Base-by-base conservation (phyloP, 139 green algal genomes). In the Haematococcus lacustris region DNA sequence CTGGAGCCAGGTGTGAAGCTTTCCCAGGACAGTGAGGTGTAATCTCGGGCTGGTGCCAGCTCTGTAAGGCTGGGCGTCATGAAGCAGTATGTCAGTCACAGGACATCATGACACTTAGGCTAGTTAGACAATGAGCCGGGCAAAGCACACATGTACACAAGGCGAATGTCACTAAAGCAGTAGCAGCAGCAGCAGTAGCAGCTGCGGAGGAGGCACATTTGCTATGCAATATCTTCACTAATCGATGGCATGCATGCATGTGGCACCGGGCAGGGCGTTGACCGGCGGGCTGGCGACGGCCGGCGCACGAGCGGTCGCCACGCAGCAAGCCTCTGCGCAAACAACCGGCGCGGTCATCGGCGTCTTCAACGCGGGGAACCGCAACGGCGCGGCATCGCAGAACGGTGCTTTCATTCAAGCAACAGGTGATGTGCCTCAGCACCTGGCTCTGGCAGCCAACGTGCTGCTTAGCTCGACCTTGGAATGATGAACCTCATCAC, bases 311-410 rank as follows among this genome's bases (percentile, higher is more conserved):
- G 53, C 53, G 26, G 53, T 64, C 23, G 53, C 53, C 53, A 64
- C 53, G 35, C 6, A 38, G 32, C 26, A 38, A 38, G 9, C 13
- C 7, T 26, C 59, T 64, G 57, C 21, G 32, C 57, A 64, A 64
- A 26, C 4, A 64, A 39, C 39, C 1, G 73, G 63, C 1, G 66
- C 73, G 3, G 41, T 78, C 51, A 67, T 67, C 13, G 51, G 38
- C 34, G n/a, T 78, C 26, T 73, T 73, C 51, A 41, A 50, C n/a
- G 67, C 40, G 2, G 39, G 59, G 26, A 60, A 33, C 25, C 73
- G 73, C 34, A 67, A 53, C 2, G 73, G 73, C 30, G 35, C 73
- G 0, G 57, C 51, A 41, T 66, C 33, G 7, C 73, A 78, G 53
- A 74, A 74, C 37, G 73, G 57, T 1, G 67, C 30, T 3, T 43